phyloP scores from a whole-genome alignment of 345 rosid genomes.

The Streptanthus diversifolius region DNA sequence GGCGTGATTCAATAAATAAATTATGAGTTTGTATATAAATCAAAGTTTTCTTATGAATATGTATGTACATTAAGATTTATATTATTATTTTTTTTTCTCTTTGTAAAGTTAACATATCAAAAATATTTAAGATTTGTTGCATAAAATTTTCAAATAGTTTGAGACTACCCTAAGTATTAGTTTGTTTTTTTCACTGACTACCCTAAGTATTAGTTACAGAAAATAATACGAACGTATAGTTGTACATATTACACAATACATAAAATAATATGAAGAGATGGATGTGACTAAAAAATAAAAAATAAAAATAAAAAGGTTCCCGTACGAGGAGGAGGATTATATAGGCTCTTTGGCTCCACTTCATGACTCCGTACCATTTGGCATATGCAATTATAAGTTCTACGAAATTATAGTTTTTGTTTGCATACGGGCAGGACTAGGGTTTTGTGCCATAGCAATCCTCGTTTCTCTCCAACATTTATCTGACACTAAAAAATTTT shows the following conservation, averaged over 20 bases:
- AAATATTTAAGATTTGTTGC: neutral
- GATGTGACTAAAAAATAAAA: slow-evolving; percentile 24
- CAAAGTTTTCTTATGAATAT: neutral
- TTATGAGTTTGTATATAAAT: neutral
- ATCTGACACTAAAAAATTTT: neutral
- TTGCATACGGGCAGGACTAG: slow-evolving; percentile 7
- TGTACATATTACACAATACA: slow-evolving; percentile 5
- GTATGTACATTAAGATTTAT: neutral
- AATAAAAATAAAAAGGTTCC: slow-evolving; percentile 24
- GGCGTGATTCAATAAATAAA: neutral
- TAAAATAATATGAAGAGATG: slow-evolving; percentile 28
- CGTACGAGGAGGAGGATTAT: slow-evolving; percentile 37
- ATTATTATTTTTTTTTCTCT: neutral
- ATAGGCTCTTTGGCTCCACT: slow-evolving; percentile 35
- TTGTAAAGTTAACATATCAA: neutral
- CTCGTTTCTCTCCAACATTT: slow-evolving; percentile 15
- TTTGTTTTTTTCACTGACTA: too few relatives aligned
- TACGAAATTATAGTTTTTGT: neutral
- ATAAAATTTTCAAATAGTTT: neutral
- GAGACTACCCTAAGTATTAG: neutral
- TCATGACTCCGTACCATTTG: slow-evolving; percentile 27
- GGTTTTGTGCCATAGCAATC: slow-evolving; percentile 26
- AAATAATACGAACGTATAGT: neutral
- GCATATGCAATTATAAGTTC: slow-evolving; percentile 31
- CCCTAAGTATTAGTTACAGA: neutral